Percentiles rank a stretch among this genome's conserved stretches.
Conservation (phyloP, 441 rosid genomes). For the Populus hybrid region DNA sequence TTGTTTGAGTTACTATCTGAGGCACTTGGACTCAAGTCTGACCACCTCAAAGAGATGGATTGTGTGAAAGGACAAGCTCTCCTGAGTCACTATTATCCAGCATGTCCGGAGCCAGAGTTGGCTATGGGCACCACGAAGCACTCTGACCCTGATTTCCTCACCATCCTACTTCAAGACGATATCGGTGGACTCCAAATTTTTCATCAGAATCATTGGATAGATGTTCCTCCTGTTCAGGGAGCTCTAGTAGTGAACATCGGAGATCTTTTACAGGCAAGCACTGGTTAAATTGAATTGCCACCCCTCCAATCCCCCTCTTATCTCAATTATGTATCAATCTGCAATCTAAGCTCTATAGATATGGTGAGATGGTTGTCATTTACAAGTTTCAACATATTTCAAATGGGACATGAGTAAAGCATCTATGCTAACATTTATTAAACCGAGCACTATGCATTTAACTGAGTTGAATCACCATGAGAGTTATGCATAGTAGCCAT, state of each 20-base stretch:
- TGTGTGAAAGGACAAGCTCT: conserved; percentile 19
- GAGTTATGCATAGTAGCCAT: not conserved
- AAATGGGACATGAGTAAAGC: not conserved
- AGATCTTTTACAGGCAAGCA: conserved; percentile 23
- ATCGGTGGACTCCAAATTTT: conserved; percentile 26
- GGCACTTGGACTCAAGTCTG: conserved; percentile 29
- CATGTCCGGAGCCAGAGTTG: conserved; percentile 33
- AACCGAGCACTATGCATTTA: not conserved
- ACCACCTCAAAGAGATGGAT: conserved; percentile 21
- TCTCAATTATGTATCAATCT: not conserved
- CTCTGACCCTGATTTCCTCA: conserved; percentile 23
- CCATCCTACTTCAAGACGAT: conserved; percentile 22
- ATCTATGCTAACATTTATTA: not conserved
- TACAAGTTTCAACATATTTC: not conserved
- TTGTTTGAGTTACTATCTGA: conserved; percentile 32
- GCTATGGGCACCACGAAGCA: conserved; percentile 21
- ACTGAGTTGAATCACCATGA: not conserved
- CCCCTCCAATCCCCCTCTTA: not conserved
- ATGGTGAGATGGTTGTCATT: not conserved
- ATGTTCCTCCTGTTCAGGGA: conserved; percentile 20
- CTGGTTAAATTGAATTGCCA: not conserved
- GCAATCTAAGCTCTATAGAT: not conserved
- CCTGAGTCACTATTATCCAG: conserved; percentile 29
- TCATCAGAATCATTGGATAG: conserved; percentile 24
- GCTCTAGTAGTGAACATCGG: conserved; percentile 21